Evolutionary conservation across 208 protist species (phyloP).

Genomic region (Trichomonas gallinae): DNA sequence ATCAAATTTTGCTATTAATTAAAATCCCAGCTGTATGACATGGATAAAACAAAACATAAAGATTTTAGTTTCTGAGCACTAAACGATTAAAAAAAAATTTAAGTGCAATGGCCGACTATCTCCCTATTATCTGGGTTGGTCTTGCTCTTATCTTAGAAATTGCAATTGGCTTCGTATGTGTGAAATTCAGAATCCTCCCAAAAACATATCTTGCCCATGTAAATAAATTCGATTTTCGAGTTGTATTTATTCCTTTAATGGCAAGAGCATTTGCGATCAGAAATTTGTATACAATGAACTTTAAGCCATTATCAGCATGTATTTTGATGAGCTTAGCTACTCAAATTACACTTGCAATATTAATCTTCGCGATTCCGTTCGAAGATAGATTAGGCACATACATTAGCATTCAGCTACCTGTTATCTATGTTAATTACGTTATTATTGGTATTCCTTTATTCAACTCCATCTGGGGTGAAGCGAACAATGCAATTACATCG

Average conservation of each 20-base stretch:
- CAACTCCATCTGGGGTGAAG: neutral
- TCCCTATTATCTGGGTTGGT: neutral
- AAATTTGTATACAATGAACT: neutral
- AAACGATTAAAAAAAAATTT: too few relatives aligned
- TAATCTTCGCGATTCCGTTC: neutral
- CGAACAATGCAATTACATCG: neutral
- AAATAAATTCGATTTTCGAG: neutral
- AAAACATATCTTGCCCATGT: neutral
- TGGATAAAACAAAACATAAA: too few relatives aligned
- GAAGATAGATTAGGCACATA: neutral
- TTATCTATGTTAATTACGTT: neutral
- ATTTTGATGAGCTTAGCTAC: neutral
- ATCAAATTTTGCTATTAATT: too few relatives aligned
- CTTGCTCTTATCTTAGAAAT: neutral
- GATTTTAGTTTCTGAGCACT: too few relatives aligned
- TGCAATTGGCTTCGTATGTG: neutral
- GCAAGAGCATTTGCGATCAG: neutral
- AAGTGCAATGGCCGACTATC: neutral
- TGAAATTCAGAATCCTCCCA: neutral
- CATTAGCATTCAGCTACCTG: neutral
- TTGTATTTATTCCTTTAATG: neutral
- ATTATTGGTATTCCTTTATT: conserved; percentile 15
- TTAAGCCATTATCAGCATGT: neutral
- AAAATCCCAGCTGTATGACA: too few relatives aligned
- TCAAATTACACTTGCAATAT: neutral